These are phyloP conservation scores for Asterochloris erici DNA, from an alignment of 139 green algal genomes.

Conservation along the genomic window DNA sequence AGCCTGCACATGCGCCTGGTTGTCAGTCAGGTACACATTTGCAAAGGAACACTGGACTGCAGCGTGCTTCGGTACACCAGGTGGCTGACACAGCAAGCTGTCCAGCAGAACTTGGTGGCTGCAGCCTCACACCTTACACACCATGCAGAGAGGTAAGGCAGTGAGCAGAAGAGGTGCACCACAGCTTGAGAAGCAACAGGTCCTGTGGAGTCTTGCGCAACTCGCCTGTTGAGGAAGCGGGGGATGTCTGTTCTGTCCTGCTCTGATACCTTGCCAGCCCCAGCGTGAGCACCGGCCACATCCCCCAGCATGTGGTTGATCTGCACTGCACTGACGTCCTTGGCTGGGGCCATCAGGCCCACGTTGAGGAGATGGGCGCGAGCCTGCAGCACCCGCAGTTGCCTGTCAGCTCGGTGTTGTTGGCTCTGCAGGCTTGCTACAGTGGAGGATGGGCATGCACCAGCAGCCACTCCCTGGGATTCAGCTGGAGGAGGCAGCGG, in stretches of 20 bases:
- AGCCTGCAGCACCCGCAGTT: background rate
- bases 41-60: too few species aligned
- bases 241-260: slow-evolving; percentile 62
- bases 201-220: background rate
- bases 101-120: too few species aligned
- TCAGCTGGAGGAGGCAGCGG: too few species aligned
- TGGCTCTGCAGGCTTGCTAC: too few species aligned
- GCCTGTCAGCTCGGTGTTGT: too few species aligned
- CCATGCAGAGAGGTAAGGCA: background rate
- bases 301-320: slow-evolving; percentile 27
- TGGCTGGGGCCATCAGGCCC: slow-evolving; percentile 35
- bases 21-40: too few species aligned
- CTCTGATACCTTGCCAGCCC: slow-evolving; percentile 30
- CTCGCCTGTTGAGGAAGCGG: slow-evolving; percentile 73
- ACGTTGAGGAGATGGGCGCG: slow-evolving; percentile 37
- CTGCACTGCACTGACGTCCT: slow-evolving; percentile 20
- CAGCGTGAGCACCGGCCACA: slow-evolving; percentile 20
- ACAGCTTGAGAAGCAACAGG: background rate
- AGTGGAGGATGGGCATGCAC: too few species aligned
- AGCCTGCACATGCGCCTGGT: slow-evolving; percentile 25
- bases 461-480: too few species aligned
- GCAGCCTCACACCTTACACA: too few species aligned
- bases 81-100: too few species aligned
- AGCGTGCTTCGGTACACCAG: too few species aligned
- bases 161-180: background rate